These are phyloP conservation scores for Phytopythium vexans DNA, from an alignment of 352 stramenopile species.

Conservation along the genomic window DNA sequence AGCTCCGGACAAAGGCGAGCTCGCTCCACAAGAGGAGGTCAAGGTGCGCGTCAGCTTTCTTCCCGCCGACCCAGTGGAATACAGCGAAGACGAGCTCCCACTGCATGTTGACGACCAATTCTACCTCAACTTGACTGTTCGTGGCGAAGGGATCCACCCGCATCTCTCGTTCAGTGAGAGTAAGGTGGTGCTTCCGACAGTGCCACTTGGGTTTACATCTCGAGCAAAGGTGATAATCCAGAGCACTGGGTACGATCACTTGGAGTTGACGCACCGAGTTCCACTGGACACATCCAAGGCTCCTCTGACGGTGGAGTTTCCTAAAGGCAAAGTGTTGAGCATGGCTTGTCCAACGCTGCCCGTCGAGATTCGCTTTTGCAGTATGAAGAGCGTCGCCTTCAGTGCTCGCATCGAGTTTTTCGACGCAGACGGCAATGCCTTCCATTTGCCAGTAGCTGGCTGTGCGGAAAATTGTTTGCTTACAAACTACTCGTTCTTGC, in stretches of 20 bases:
- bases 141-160: constrained; percentile 87
- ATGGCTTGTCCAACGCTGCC: constrained; percentile 77
- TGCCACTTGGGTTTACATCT: constrained; percentile 82
- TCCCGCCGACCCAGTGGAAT: constrained; percentile 74
- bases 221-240: constrained; percentile 67
- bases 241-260: constrained; percentile 90
- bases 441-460: constrained; percentile 80
- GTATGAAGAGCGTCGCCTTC: constrained; percentile 87
- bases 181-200: constrained; percentile 84
- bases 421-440: constrained; percentile 86
- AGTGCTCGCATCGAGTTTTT: constrained; percentile 92
- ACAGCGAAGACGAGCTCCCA: constrained; percentile 68
- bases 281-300: constrained; percentile 74
- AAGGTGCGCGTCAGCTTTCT: constrained; percentile 87
- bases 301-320: constrained; percentile 86
- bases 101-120: constrained; percentile 63
- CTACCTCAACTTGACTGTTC: constrained; percentile 82
- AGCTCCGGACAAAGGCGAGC: constrained; percentile 70
- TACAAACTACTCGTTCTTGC: constrained; percentile 87
- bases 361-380: constrained; percentile 83
- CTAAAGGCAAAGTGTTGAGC: constrained; percentile 84
- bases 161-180: constrained; percentile 89
- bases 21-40: constrained; percentile 72
- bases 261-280: constrained; percentile 85
- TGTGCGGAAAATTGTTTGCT: constrained; percentile 92